These are phyloP conservation scores for Xylariaceae sp. DNA, from an alignment of 2,329 filamentous ascomycete genomes.

Conservation along the genomic window DNA sequence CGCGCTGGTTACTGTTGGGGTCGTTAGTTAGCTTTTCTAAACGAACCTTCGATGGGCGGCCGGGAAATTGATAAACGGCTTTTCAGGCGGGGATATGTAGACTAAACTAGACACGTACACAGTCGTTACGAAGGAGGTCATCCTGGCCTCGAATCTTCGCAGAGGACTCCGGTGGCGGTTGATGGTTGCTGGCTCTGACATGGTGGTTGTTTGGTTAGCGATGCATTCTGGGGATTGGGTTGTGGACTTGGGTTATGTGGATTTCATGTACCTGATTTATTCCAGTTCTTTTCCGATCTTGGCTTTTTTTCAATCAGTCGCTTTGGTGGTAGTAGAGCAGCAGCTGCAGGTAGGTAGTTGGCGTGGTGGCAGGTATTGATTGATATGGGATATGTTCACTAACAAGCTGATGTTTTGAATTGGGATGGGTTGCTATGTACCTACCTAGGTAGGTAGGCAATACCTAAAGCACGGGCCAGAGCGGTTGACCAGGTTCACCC, in stretches of 20 bases:
- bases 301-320: not conserved
- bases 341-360: constrained; percentile 5
- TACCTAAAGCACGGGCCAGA: constrained; percentile 16
- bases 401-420: constrained; percentile 27
- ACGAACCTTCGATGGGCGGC: no score
- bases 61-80: no score
- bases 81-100: constrained; percentile 37
- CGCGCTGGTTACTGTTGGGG: constrained; percentile 76
- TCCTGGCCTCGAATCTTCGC: constrained; percentile 47
- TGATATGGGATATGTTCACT: constrained; percentile 17
- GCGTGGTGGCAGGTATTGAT: constrained; percentile 15
- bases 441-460: not conserved
- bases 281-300: not conserved
- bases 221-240: constrained; percentile 13
- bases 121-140: constrained; percentile 83
- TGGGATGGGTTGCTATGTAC: constrained; percentile 26
- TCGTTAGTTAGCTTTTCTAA: constrained; percentile 4
- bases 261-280: constrained; percentile 4
- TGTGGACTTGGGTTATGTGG: not conserved
- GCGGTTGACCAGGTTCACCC: constrained; percentile 13
- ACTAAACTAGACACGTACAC: constrained; percentile 47
- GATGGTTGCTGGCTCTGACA: constrained; percentile 32
- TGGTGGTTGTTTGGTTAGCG: constrained; percentile 35
- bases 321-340: not conserved
- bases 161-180: constrained; percentile 29